phyloP scores from a whole-genome alignment of 441 rosid genomes.

The Eruca vesicaria region DNA sequence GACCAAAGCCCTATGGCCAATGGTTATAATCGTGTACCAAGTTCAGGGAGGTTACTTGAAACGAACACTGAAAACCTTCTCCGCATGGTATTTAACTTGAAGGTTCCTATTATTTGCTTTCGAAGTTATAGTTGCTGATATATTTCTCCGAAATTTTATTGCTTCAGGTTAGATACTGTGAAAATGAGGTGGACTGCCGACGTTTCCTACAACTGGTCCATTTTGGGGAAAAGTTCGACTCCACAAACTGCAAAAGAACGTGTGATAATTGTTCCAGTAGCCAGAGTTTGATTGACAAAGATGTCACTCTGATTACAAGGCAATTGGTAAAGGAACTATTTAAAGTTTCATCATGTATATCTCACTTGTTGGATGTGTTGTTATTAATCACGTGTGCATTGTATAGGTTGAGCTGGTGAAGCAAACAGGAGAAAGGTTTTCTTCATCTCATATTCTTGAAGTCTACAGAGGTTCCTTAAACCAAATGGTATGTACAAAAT shows the following conservation, averaged over 20 bases:
- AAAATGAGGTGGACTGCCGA: slow-evolving; percentile 95
- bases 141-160: too few relatives aligned
- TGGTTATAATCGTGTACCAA: slow-evolving; percentile 62
- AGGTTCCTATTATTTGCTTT: slow-evolving; percentile 14
- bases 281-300: slow-evolving; percentile 70
- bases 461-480: slow-evolving; percentile 83
- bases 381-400: slow-evolving; percentile 15
- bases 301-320: slow-evolving; percentile 77
- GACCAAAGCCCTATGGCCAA: slow-evolving; percentile 67
- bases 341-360: neutral
- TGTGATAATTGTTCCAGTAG: slow-evolving; percentile 86
- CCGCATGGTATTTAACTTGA: slow-evolving; percentile 63
- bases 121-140: neutral
- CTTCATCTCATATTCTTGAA: slow-evolving; percentile 78
- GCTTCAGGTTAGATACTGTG: slow-evolving; percentile 91
- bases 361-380: slow-evolving; percentile 20
- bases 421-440: slow-evolving; percentile 61
- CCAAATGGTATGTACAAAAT: slow-evolving; percentile 52
- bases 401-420: slow-evolving; percentile 76
- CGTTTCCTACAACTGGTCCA: slow-evolving; percentile 88
- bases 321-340: slow-evolving; percentile 65
- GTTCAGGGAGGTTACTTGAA: slow-evolving; percentile 73
- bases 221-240: slow-evolving; percentile 88
- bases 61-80: slow-evolving; percentile 91
- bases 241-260: slow-evolving; percentile 69